These are phyloP conservation scores for Scortechinia acanthostroma DNA, from an alignment of 2,329 filamentous ascomycete species.

Conservation along the genomic window DNA sequence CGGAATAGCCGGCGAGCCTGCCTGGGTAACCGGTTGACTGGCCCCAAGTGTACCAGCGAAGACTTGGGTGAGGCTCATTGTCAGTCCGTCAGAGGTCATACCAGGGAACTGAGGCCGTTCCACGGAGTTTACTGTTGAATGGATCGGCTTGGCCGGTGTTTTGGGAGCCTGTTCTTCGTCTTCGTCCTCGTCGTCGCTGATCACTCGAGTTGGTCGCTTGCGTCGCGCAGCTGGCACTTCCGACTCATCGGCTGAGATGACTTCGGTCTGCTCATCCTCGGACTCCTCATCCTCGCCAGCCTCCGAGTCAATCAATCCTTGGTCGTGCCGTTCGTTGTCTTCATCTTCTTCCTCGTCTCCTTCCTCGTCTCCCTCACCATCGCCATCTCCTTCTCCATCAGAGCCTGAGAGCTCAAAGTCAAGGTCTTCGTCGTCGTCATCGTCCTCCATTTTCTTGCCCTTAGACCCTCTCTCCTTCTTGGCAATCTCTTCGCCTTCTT, in stretches of 20 bases:
- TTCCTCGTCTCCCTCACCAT: neutral
- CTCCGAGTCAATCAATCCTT: slow-evolving; percentile 5
- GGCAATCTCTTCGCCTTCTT: slow-evolving; percentile 48
- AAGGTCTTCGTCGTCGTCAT: slow-evolving; percentile 27
- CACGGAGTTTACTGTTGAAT: neutral
- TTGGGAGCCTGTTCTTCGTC: slow-evolving; percentile 7
- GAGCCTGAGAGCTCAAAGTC: slow-evolving; percentile 27
- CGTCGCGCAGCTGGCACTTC: neutral
- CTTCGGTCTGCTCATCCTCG: slow-evolving; percentile 16
- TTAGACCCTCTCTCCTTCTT: slow-evolving; percentile 44
- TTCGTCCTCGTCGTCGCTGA: slow-evolving; percentile 43
- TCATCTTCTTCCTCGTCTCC: slow-evolving; percentile 3
- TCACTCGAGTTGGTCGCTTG: slow-evolving; percentile 13
- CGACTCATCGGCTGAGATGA: neutral
- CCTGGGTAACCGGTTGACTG: neutral
- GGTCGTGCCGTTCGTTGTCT: neutral
- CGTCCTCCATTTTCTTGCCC: slow-evolving; percentile 34
- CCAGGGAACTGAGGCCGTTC: neutral
- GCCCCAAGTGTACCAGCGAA: slow-evolving; percentile 40
- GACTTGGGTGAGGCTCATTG: slow-evolving; percentile 46
- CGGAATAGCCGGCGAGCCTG: neutral
- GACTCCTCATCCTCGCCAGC: slow-evolving; percentile 36
- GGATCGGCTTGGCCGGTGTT: neutral
- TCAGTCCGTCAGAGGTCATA: neutral
- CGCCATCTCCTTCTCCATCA: slow-evolving; percentile 2